Base-by-base conservation (phyloP, 208 protist genomes). In the Phytomonas francai region DNA sequence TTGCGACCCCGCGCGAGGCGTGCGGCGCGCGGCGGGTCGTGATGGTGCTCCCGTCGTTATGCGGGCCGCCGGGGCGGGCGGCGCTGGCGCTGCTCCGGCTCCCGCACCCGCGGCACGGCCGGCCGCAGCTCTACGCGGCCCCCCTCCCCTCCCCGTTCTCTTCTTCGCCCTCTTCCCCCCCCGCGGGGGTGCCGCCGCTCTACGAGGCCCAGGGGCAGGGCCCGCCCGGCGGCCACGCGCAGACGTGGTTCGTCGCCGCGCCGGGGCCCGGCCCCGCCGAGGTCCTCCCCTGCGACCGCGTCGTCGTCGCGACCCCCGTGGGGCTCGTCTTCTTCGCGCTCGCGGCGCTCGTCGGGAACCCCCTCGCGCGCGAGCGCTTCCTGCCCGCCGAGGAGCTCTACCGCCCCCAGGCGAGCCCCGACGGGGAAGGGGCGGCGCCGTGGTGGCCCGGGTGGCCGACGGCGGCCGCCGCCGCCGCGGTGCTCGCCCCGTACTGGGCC, bases 231-330 rank as follows among this genome's bases (percentile, higher is more conserved):
- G 80, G 81, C 27, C 86, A 82, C 71, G 80, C 68, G 9, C 83
- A 83, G 67, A 89, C 77, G 16, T 89, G 76, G 74, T 83, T 88
- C 67, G 36, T 88, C n/a, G 67, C n/a, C n/a, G n/a, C n/a, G n/a
- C n/a, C n/a, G n/a, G n/a, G n/a, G n/a, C n/a, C n/a, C n/a, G n/a
- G n/a, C 45, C 16, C 45, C 16, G 22, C 16, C 22, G 45, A 56
- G 45, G 45, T n/a, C 45, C 16, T 69, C 56, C 45, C 84, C 27
- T 30, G 27, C 6, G 45, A 56, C 45, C 16, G 22, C 45, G 45
- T n/a, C 45, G 45, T 14, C 45, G 22, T n/a, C 45, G 45, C 14
- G 16, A 56, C 16, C 45, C 22, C 16, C 45, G 45, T 22, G 45
- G 45, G 22, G 16, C n/a, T n/a, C n/a, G n/a, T n/a, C n/a, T n/a